These are phyloP conservation scores for Chlamydomonas eustigma DNA, from an alignment of 139 green algal species.

Conservation along the genomic window DNA sequence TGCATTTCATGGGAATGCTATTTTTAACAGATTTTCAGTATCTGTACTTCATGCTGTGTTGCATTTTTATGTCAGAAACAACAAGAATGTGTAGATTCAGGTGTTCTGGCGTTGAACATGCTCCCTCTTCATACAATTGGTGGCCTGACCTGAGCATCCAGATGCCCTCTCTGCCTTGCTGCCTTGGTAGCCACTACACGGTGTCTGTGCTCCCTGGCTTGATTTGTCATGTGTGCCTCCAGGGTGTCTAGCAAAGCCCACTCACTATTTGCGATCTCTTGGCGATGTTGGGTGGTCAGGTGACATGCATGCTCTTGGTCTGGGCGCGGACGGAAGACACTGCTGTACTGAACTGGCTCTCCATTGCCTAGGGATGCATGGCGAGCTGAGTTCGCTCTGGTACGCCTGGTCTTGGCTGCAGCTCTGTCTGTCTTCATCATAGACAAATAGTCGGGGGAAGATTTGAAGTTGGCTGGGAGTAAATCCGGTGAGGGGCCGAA, in stretches of 20 bases:
- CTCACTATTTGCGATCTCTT: slow-evolving; percentile 11
- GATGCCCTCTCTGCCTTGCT: not conserved
- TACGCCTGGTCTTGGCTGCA: not conserved
- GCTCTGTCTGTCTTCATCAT: not conserved
- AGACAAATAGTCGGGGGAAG: not conserved
- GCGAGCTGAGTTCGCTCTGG: not conserved
- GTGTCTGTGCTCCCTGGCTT: slow-evolving; percentile 4
- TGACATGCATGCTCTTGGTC: slow-evolving; percentile 15
- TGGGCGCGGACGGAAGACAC: slow-evolving; percentile 20
- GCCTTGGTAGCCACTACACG: not conserved
- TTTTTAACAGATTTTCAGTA: no score
- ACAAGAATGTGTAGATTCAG: no score
- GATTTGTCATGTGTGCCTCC: slow-evolving; percentile 16
- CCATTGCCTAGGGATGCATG: not conserved
- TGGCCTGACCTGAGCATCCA: slow-evolving; percentile 14
- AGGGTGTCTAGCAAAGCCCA: slow-evolving; percentile 33
- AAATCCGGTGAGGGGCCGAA: slow-evolving; percentile 10
- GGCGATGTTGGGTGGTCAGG: slow-evolving; percentile 10
- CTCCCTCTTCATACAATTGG: no score
- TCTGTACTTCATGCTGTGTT: no score
- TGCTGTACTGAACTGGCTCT: not conserved
- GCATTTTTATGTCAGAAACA: no score
- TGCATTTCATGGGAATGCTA: no score
- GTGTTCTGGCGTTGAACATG: no score
- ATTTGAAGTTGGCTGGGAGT: not conserved